These are phyloP conservation scores for Penicillium sp. DNA, from an alignment of 2,329 filamentous ascomycete species.

Conservation along the genomic window DNA sequence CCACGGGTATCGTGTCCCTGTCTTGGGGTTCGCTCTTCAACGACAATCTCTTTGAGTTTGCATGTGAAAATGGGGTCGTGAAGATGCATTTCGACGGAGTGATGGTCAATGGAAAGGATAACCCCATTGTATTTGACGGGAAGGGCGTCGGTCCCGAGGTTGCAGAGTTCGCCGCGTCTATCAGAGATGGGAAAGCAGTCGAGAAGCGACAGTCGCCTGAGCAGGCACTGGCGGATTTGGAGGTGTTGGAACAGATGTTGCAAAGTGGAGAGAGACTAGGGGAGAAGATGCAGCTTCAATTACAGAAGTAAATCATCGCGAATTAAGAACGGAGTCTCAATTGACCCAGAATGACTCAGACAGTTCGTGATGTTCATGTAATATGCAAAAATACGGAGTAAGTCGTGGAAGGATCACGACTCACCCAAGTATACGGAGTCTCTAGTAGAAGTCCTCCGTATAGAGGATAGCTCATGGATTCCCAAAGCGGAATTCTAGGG, in stretches of 20 bases:
- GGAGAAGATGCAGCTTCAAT: conserved; percentile 19
- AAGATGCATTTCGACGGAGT: conserved; percentile 37
- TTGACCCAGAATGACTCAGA: too few species aligned
- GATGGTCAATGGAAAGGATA: conserved; percentile 33
- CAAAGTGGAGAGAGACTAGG: conserved; percentile 30
- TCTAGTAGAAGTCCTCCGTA: too few species aligned
- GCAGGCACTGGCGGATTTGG: conserved; percentile 50
- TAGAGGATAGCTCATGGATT: conserved; percentile 2
- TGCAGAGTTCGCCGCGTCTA: conserved; percentile 47
- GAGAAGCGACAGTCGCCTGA: conserved; percentile 43
- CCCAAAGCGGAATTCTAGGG: conserved; percentile 15
- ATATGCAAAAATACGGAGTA: too few species aligned
- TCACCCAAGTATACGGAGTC: too few species aligned
- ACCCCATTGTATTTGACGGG: conserved; percentile 45
- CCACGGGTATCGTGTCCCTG: conserved; percentile 47
- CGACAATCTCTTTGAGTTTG: conserved; percentile 47
- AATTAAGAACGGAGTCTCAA: too few species aligned
- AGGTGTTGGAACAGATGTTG: conserved; percentile 40
- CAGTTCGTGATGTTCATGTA: too few species aligned
- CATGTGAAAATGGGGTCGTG: conserved; percentile 49
- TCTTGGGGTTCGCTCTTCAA: conserved; percentile 50
- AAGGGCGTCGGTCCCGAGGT: conserved; percentile 51
- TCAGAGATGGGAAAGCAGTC: conserved; percentile 41
- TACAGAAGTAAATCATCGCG: conserved; percentile 16
- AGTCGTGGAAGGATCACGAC: too few species aligned